These are phyloP conservation scores for Boletus rubropictus DNA, from an alignment of 768 basidiomycete species.

Conservation along the genomic window DNA sequence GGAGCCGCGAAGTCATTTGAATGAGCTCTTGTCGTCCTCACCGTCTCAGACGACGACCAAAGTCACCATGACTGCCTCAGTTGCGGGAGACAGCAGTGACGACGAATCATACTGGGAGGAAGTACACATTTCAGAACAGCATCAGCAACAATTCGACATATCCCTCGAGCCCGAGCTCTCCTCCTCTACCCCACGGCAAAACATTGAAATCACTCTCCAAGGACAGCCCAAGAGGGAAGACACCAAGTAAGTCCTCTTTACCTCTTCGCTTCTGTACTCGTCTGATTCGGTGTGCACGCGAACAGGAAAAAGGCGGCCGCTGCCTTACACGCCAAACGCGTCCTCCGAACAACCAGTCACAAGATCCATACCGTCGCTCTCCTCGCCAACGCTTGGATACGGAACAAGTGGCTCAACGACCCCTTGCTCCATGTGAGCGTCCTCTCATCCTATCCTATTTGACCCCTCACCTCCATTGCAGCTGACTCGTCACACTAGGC, in stretches of 20 bases:
- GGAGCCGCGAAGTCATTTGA: conserved; percentile 12
- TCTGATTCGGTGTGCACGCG: conserved; percentile 28
- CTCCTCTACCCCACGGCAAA: conserved; percentile 35
- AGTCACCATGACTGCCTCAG: conserved; percentile 12
- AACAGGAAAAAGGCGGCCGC: conserved; percentile 37
- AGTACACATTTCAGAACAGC: conserved; percentile 49
- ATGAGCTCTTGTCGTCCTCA: conserved; percentile 5
- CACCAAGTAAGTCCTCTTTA: conserved; percentile 41
- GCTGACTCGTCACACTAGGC: conserved; percentile 47
- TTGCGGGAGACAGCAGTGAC: conserved; percentile 37
- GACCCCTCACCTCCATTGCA: not conserved
- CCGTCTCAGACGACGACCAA: conserved; percentile 5
- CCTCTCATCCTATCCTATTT: not conserved
- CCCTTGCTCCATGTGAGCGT: conserved; percentile 68
- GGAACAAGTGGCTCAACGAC: conserved; percentile 86
- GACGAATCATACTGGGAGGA: conserved; percentile 83
- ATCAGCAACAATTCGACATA: conserved; percentile 13
- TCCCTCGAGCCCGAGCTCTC: conserved; percentile 23
- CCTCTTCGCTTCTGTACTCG: not conserved
- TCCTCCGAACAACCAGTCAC: conserved; percentile 73
- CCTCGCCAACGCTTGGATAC: conserved; percentile 62
- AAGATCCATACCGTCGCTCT: conserved; percentile 86
- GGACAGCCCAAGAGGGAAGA: conserved; percentile 35
- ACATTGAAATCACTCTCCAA: conserved; percentile 71
- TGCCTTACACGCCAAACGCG: conserved; percentile 59